Base-by-base conservation (phyloP, 257 asterid species). In the Anisodus tanguticus region DNA sequence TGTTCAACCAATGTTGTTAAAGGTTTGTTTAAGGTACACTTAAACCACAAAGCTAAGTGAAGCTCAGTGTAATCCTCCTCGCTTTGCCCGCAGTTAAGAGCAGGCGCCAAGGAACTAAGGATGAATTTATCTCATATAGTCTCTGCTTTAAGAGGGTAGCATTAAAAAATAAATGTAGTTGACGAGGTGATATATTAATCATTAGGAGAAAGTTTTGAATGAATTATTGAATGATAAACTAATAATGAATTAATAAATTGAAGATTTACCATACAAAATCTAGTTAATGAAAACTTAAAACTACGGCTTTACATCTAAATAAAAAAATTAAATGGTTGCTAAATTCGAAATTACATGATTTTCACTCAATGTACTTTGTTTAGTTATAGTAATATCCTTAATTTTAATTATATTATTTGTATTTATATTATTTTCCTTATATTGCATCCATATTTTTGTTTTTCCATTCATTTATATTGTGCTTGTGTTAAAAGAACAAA, bases 291-390 rank as follows among this genome's bases (percentile, higher is more conserved):
- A 51, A 71, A 71, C 39, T 9, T 43, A 43, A 70, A 43, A 71
- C 58, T 45, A 71, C 35, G n/a, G 4, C 16, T 43, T n/a, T 70
- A 41, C 35, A 45, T 45, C 58, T 71, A 45, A 9, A 71, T 60
- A 37, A 43, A 19, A 43, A 71, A 71, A 0, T n/a, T n/a, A 45
- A 72, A 72, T 47, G 80, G 39, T 45, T 67, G 80, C 6, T 72
- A 71, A 71, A 72, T 10, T 45, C 5, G 39, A 72, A 45, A 72
- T 72, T 6, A 67, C 19, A 45, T 19, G 59, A 45, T 72, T 71
- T 72, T 72, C 39, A 5, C 80, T 45, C 80, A 9, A 19, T 11
- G 45, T 72, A n/a, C 59, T 72, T 72, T 49, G 80, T 72, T 47
- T 45, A 72, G 41, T 53, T 10, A 43, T 43, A 45, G 17, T 2